Conservation (phyloP, 148 eudicot species). For the Rhododendron henanense region DNA sequence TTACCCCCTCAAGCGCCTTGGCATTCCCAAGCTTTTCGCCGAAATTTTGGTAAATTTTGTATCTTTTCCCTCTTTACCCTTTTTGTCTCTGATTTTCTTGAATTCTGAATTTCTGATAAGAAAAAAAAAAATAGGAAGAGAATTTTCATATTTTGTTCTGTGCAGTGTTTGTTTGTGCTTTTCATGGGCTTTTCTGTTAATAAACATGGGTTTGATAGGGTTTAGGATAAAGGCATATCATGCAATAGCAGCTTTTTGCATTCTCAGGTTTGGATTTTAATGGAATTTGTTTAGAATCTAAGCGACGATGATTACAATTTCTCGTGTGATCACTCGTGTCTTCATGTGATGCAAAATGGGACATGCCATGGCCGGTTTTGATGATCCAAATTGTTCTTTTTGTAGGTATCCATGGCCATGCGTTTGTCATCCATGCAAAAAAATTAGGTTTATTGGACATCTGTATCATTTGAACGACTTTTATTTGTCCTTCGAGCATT, state of each 20-base stretch:
- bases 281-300: neutral
- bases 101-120: neutral
- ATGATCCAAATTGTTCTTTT: neutral
- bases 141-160: neutral
- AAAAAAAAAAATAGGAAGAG: neutral
- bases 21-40: constrained; percentile 29
- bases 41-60: constrained; percentile 20
- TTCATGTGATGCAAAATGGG: neutral
- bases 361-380: neutral
- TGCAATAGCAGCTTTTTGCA: neutral
- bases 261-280: neutral
- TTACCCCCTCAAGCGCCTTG: constrained; percentile 20
- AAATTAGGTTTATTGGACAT: neutral
- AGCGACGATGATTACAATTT: neutral
- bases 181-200: neutral
- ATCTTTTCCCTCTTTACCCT: neutral
- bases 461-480: neutral
- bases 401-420: neutral
- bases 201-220: neutral
- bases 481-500: neutral
- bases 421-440: neutral
- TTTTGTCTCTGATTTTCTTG: neutral
- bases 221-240: neutral
- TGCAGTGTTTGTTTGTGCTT: neutral
- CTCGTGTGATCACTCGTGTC: neutral